These are phyloP conservation scores for Naganishia friedmannii DNA, from an alignment of 768 basidiomycete species.

Conservation along the genomic window DNA sequence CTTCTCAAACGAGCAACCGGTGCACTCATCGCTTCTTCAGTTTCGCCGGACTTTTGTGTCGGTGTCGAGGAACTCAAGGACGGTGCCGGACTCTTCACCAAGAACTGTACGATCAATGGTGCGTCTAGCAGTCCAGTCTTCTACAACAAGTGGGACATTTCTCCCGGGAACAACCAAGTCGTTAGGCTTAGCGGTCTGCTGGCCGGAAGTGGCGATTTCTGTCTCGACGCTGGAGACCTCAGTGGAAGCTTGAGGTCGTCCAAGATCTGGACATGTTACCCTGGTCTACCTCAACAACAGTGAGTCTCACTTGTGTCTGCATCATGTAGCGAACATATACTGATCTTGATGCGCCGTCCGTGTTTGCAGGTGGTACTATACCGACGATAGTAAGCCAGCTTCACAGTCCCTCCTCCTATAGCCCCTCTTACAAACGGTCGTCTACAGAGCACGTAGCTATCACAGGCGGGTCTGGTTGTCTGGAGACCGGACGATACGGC, in stretches of 20 bases:
- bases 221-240: constrained; percentile 5
- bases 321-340: neutral
- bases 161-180: constrained; percentile 8
- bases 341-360: neutral
- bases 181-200: constrained; percentile 9
- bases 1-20: constrained; percentile 10
- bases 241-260: neutral
- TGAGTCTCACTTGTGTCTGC: neutral
- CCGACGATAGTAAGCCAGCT: neutral
- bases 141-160: constrained; percentile 20
- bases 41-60: neutral
- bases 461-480: neutral
- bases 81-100: constrained; percentile 7
- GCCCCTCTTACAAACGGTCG: too few relatives aligned
- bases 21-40: neutral
- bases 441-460: constrained; percentile 13
- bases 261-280: constrained; percentile 17
- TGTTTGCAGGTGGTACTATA: constrained; percentile 18
- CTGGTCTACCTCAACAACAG: constrained; percentile 16
- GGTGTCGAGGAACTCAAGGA: constrained; percentile 9
- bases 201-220: constrained; percentile 11
- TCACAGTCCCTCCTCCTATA: neutral
- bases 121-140: neutral
- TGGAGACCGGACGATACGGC: constrained; percentile 5
- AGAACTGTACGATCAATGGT: neutral